Evolutionary conservation across 331 rosid genomes (phyloP), one percentile per base, ranked within the genome.

Genomic region (Malus hybrid): DNA sequence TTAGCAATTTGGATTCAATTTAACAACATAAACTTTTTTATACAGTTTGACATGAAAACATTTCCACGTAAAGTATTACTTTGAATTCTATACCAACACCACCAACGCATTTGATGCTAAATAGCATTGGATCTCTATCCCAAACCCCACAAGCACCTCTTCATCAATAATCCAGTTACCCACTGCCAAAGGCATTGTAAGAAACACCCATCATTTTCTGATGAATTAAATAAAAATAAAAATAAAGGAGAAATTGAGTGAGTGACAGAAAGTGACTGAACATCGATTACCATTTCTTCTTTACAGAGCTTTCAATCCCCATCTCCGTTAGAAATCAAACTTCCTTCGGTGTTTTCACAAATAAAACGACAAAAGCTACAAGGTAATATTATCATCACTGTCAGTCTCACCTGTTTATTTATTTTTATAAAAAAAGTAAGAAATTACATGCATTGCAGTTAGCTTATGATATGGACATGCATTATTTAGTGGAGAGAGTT

Each of bases 241-340:
- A 5, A 31, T 18, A 18, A 24, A 48, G 6, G 62, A 24, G 0
- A 29, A 28, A 59, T 52, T 54, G 54, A 69, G 62, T 75, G 78
- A 75, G 69, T 80, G 77, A 70, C 80, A 75, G 77, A 80, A 80
- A 80, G 69, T 16, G 77, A 70, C 80, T 70, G 19, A 65, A 63
- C 73, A 64, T 80, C 61, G 65, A 75, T 69, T 48, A 52, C 27
- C 44, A 16, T 29, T 79, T 62, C 20, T 68, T 69, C 57, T 50
- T 80, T 80, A 7, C 22, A 19, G 63, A 16, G 31, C 72, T 10
- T 42, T 55, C 31, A 71, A 48, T 71, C 59, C 18, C 64, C 50
- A 29, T 74, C 32, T 36, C 39, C 12, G 36, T 57, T 56, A 54
- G 67, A 34, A 22, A 72, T 72, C 76, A 57, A 13, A 57, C 22